Percentiles rank a stretch among this genome's conserved stretches.
Evolutionary conservation across 352 stramenopile species (phyloP).

Genomic region (Phytophthora pseudosyringae): DNA sequence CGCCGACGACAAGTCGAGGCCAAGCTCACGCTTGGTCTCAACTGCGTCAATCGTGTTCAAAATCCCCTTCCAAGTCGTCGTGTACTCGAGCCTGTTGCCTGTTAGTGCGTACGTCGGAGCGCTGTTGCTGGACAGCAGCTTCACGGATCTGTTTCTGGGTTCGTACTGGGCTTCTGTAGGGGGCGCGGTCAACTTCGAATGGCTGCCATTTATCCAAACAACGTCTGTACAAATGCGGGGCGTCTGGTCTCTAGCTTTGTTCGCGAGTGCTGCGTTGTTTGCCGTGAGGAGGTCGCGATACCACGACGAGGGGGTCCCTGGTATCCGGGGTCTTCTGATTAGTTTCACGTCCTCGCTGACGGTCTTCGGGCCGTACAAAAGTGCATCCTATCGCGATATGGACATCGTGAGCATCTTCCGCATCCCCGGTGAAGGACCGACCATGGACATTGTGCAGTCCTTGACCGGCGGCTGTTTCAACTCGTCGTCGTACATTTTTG

Average conservation of each 20-base stretch:
- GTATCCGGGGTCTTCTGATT: slow-evolving; percentile 44
- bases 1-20: background rate
- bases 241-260: slow-evolving; percentile 49
- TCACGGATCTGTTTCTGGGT: slow-evolving; percentile 48
- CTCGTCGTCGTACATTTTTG: slow-evolving; percentile 25
- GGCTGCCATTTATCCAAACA: slow-evolving; percentile 36
- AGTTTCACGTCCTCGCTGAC: slow-evolving; percentile 44
- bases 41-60: slow-evolving; percentile 35
- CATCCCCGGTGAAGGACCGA: slow-evolving; percentile 12
- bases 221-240: slow-evolving; percentile 53
- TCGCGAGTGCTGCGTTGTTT: slow-evolving; percentile 35
- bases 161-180: slow-evolving; percentile 43
- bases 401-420: slow-evolving; percentile 24
- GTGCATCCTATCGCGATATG: slow-evolving; percentile 20
- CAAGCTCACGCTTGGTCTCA: slow-evolving; percentile 1
- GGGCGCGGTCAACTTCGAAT: slow-evolving; percentile 26
- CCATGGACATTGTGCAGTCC: slow-evolving; percentile 23
- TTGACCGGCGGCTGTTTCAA: slow-evolving; percentile 26
- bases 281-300: slow-evolving; percentile 8
- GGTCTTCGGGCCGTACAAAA: slow-evolving; percentile 45
- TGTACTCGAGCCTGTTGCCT: slow-evolving; percentile 58
- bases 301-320: slow-evolving; percentile 27
- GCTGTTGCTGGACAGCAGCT: slow-evolving; percentile 48
- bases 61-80: slow-evolving; percentile 60
- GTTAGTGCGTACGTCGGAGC: slow-evolving; percentile 43